phyloP scores from a whole-genome alignment of 768 basidiomycete genomes.

The Tulasnella sp. region DNA sequence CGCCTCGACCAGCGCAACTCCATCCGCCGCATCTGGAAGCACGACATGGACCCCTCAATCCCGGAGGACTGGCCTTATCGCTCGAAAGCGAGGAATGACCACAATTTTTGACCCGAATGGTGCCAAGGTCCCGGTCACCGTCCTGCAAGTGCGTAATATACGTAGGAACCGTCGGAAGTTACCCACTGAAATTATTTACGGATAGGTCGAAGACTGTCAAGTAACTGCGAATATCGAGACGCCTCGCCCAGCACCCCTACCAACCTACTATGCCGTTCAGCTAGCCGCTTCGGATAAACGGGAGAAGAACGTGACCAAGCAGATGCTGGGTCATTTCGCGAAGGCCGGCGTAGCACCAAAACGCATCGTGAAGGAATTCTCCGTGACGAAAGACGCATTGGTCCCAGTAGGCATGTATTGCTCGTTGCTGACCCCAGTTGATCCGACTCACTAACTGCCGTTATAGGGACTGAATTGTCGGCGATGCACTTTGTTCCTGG shows the following conservation, averaged over 20 bases:
- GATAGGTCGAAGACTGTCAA: constrained; percentile 84
- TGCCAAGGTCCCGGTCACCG: constrained; percentile 83
- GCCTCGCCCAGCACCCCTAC: constrained; percentile 59
- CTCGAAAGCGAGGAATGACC: constrained; percentile 95
- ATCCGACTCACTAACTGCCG: constrained; percentile 5
- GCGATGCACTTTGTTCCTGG: constrained; percentile 97
- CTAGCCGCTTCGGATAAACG: constrained; percentile 81
- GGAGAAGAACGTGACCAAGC: constrained; percentile 69
- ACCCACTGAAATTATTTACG: constrained; percentile 33
- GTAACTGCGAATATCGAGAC: constrained; percentile 78
- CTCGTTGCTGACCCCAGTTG: constrained; percentile 17
- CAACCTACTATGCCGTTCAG: constrained; percentile 90
- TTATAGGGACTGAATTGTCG: constrained; percentile 79
- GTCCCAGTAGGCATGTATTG: constrained; percentile 75
- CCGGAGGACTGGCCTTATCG: constrained; percentile 88
- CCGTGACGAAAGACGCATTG: constrained; percentile 85
- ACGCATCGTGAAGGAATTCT: constrained; percentile 82
- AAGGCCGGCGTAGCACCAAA: constrained; percentile 84
- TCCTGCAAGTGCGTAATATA: constrained; percentile 75
- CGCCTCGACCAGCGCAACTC: not conserved
- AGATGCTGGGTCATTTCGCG: constrained; percentile 88
- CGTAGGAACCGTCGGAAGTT: constrained; percentile 16
- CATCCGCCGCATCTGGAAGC: constrained; percentile 29
- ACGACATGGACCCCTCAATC: constrained; percentile 76
- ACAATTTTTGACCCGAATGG: constrained; percentile 91